Percentiles rank a stretch among this genome's conserved stretches.
Evolutionary conservation across 768 basidiomycete genomes (phyloP).

Genomic region (Russula emetica): DNA sequence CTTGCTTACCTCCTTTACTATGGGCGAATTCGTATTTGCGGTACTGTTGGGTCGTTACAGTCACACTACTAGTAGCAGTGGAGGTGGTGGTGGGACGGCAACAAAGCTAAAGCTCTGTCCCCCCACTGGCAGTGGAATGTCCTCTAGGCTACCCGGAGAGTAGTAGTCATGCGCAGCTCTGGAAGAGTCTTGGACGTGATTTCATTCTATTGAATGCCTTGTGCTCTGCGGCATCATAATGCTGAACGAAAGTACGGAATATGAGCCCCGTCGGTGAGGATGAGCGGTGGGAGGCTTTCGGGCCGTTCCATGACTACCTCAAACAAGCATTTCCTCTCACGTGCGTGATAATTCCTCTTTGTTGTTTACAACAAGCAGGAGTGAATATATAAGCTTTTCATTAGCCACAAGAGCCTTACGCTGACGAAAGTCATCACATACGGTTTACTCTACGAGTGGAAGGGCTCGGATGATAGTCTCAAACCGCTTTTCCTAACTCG

Average conservation of each 20-base stretch:
- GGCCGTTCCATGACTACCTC: slow-evolving; percentile 42
- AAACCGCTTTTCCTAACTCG: slow-evolving; percentile 55
- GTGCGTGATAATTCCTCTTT: slow-evolving; percentile 36
- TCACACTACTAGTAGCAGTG: no score
- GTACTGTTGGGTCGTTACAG: no score
- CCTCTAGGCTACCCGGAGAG: slow-evolving; percentile 35
- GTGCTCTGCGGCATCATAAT: not conserved
- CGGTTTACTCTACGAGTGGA: slow-evolving; percentile 57
- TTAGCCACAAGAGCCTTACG: slow-evolving; percentile 47
- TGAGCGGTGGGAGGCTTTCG: slow-evolving; percentile 43
- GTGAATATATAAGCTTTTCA: not conserved
- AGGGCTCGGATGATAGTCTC: slow-evolving; percentile 44
- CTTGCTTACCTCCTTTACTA: not conserved
- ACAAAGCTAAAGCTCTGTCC: slow-evolving; percentile 7
- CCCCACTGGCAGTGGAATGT: slow-evolving; percentile 35
- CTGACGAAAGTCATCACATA: slow-evolving; percentile 59
- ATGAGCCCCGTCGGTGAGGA: slow-evolving; percentile 50
- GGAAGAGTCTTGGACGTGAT: slow-evolving; percentile 32
- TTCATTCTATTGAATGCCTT: slow-evolving; percentile 20
- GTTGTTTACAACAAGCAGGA: not conserved
- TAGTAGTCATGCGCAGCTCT: slow-evolving; percentile 31
- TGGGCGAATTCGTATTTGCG: not conserved
- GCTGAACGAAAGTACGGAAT: slow-evolving; percentile 43
- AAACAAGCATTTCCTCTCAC: slow-evolving; percentile 56
- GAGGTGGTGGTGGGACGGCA: not conserved